Conservation (phyloP, 108 stramenopile species). For the Hondaea fermentalgiana region DNA sequence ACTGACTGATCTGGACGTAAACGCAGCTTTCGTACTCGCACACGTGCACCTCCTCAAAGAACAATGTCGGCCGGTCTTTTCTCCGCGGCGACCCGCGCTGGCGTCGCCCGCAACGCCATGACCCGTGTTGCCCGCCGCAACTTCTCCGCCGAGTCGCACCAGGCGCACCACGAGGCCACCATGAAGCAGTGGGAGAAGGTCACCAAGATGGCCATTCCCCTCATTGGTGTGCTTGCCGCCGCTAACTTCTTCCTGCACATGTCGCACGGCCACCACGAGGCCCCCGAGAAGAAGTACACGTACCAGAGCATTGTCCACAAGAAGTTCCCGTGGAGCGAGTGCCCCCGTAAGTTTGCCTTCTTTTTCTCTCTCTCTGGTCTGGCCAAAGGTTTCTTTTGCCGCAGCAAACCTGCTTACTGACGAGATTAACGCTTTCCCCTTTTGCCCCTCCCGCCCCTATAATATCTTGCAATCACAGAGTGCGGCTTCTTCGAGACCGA, state of each 20-base stretch:
- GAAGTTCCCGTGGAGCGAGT: neutral
- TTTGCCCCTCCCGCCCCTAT: no score
- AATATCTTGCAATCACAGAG: neutral
- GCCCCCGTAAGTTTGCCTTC: neutral
- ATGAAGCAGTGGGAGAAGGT: conserved; percentile 22
- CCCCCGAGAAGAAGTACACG: neutral
- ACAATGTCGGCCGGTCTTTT: neutral
- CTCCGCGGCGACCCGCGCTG: neutral
- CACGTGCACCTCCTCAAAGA: no score
- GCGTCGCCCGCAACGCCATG: neutral
- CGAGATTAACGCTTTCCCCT: no score
- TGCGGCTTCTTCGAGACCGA: neutral
- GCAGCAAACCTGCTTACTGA: no score
- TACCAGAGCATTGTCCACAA: neutral
- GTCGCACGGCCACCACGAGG: conserved; percentile 17
- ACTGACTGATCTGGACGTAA: no score
- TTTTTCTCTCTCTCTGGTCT: no score
- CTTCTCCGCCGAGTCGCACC: conserved; percentile 16
- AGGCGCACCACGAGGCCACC: conserved; percentile 19
- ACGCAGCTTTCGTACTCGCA: no score
- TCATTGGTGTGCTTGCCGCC: neutral
- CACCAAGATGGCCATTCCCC: conserved; percentile 6
- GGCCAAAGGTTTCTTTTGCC: no score
- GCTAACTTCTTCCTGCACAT: neutral
- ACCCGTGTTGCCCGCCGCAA: neutral